Evolutionary conservation across 116 monocot species (phyloP), one percentile per base, ranked within the genome.

Genomic region (Iris pallida): DNA sequence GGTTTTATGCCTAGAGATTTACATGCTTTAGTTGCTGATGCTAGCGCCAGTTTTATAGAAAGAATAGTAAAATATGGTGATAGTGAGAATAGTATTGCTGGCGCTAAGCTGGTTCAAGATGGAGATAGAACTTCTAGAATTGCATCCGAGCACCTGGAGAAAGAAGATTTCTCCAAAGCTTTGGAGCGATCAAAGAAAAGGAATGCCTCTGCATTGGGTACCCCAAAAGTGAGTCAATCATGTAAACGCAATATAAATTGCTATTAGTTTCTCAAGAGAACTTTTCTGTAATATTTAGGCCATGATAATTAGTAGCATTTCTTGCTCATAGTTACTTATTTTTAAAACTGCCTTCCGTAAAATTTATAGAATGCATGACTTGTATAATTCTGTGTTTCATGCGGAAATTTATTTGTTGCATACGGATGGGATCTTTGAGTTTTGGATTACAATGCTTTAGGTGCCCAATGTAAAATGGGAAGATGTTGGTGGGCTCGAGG

Each of bases 401-500:
- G 16, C 5, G 20, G n/a, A 57, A 42, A 42, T 45, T 47, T 55
- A 42, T 69, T 41, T 67, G 8, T 2, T 73, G 53, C 41, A 53
- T 43, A 20, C 53, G 46, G 5, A 43, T 59, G 11, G n/a, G 8
- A 59, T 20, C 30, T 30, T 55, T n/a, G 16, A 16, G 43, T 65
- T 68, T 58, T 64, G 56, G 8, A 66, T 13, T 63, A 7, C 20
- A 65, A 19, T 74, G 20, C 40, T 68, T 74, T 71, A 93, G 98
- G 90, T 98, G 57, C 97, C 97, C 30, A 82, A 98, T 82, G 90
- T 98, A 20, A 98, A 87, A 82, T 98, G 97, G 97, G 97, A 92
- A 73, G 97, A 98, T 81, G 93, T 98, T 57, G 97, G 93, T 85
- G 98, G 98, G 16, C 98, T 98, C 68, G 98, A 98, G 77, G 98